Base-by-base conservation (phyloP, 371 early-diverging fungal genomes). In the Smittium culicis region DNA sequence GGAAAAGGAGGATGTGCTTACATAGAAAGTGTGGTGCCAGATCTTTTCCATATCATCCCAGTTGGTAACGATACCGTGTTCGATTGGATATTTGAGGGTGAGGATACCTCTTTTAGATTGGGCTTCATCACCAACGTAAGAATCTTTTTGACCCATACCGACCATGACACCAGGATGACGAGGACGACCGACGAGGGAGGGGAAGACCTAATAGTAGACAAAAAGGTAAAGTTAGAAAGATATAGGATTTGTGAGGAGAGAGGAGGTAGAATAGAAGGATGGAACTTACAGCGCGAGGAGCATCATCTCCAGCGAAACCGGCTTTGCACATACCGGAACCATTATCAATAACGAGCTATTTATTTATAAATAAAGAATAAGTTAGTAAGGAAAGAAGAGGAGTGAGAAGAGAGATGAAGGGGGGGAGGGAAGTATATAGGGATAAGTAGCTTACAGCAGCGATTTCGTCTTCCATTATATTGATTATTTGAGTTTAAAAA, bases 11-110 rank as follows among this genome's bases (percentile, higher is more conserved):
- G 17, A 54, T 60, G 27, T 60, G 32, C 60, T 60, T 60, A 60
- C 60, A 79, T 86, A 88, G 84, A 95, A 95, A 72, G 99, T 98
- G 85, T 99, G 99, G 81, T 99, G 99, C 95, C 99, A 99, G 78
- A 99, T 99, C 85, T 98, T 98, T 84, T 98, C 99, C 99, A 99
- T 99, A 78, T 97, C 96, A 76, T 99, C 99, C 99, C 99, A 99
- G 92, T 99, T 96, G 83, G 92, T 96, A 45, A 99, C 99, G 79
- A 99, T 97, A 84, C 99, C 99, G 87, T 99, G 99, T 81, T 99
- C 98, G 80, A 99, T 98, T 69, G 99, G 99, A 80, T 99, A 99
- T 80, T 93, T 96, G 69, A 99, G 88, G 57, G 96, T 92, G 69
- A 99, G 84, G 76, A 99, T 94, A 88, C 99, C 99, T 80, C 99